Base-by-base conservation (phyloP, 768 basidiomycete species). In the Thelephora aurantiotincta region DNA sequence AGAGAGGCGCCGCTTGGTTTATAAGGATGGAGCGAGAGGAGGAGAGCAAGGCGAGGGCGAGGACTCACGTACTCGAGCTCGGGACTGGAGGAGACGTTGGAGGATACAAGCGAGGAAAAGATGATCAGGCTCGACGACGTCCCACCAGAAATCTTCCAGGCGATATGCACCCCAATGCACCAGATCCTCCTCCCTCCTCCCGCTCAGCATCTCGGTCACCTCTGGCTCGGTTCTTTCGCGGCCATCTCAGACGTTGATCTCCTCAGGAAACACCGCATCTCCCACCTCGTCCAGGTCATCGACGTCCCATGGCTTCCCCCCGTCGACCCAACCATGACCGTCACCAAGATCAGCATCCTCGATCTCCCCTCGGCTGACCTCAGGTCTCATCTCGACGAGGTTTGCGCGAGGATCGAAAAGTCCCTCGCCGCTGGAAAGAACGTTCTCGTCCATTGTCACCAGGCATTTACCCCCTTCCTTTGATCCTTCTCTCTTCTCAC, bases 151-250 rank as follows among this genome's bases (percentile, higher is more conserved):
- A 80, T 86, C 44, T 77, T 82, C 72, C 80, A 84, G 60, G 79
- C 84, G 6, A 83, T 87, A 78, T 85, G 82, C 66, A 87, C 83
- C 0, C 84, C 84, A 0, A 85, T 87, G 84, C 83, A 87, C 63
- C 72, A 73, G 52, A 75, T 87, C 57, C 67, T 84, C 73, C 30
- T 63, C 35, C 65, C 37, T 41, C 58, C 36, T 43, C 59, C 46
- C 44, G 22, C 56, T 54, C 52, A 53, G 20, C 52, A 50, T 48
- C 55, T 60, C 22, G 83, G 84, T 42, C 65, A 70, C 0, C 78
- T 87, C 48, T 86, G 77, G 63, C 69, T 87, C 46, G 84, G 80
- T 44, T 81, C 80, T 45, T 68, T 80, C 55, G 65, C 73, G 20
- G 80, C 80, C 13, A 69, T 70, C 45, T 69, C 72, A 63, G 79